Evolutionary conservation across 2,329 filamentous ascomycete genomes (phyloP), one percentile per base, ranked within the genome.

Genomic region (Colletotrichum somersetense): DNA sequence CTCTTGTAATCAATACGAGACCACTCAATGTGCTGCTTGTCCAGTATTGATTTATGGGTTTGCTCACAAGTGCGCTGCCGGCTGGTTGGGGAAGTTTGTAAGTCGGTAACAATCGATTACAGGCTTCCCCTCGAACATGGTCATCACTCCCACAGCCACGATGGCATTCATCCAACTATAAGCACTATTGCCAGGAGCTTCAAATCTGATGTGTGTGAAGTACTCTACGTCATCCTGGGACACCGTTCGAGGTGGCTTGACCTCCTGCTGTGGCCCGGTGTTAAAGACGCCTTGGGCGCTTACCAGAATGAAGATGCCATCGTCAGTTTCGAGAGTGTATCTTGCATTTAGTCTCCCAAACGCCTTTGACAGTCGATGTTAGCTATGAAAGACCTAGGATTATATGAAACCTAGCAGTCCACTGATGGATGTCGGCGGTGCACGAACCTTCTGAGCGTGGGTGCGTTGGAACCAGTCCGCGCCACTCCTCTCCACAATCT

Each of bases 51-150:
- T 20, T 7, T 3, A 20, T 55, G 20, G 3, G 3, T 33, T 5
- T n/a, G 3, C 12, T 73, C 26, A 71, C 30, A 74, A 56, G 42
- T 68, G 69, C 48, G 66, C 74, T 18, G 73, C 62, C 20, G 42
- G 33, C 30, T 30, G 30, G 30, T 30, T 30, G 30, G 30, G 30
- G 30, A 30, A 76, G n/a, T 77, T 77, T 1, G 75, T 77, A 42
- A 77, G 42, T 11, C 75, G 71, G 30, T 76, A 77, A 30, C 75
- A 76, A 33, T 77, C 75, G 38, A 77, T 75, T 12, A 76, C 62
- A 10, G 75, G 74, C 58, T 55, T 67, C 10, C 72, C 75, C 23
- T 76, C 66, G 26, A 69, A 74, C 75, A 75, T 76, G 10, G 62
- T 69, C 75, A 76, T 76, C 3, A 73, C 74, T 2, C 75, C 75